Base-by-base conservation (phyloP, 495 filamentous ascomycete genomes). In the Penicillium samsonianum region DNA sequence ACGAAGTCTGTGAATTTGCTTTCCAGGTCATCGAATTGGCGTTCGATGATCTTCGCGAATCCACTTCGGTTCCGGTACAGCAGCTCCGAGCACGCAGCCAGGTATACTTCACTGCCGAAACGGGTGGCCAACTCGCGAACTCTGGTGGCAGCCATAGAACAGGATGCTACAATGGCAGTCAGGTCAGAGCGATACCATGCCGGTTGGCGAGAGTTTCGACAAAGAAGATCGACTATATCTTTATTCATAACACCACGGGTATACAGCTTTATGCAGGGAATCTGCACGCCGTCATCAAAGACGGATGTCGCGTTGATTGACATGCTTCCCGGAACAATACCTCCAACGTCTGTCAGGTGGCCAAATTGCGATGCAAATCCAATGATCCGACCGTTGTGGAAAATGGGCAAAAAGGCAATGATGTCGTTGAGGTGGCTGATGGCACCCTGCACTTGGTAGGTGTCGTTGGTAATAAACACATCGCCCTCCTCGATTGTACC, bases 321-420 rank as follows among this genome's bases (percentile, higher is more conserved):
- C 73, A 82, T 79, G 52, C 77, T 80, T 1, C 78, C 79, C 2
- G 78, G 78, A 2, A 80, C 79, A 19, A 76, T 77, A 7, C 79
- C 79, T 4, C 79, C 78, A 0, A 80, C 76, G 53, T 82, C 77
- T 0, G 79, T 80, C 59, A 82, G 58, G 37, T 82, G 79, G 3
- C 79, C 78, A 28, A 82, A 80, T 54, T 80, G 78, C 14, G 79
- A 78, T 0, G 79, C 73, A 65, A 72, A 80, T 2, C 77, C 79
- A 41, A 81, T 73, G 1, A 80, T 43, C 19, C 67, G 62, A 50
- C 72, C 65, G 20, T 78, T 63, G 33, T 75, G 61, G 53, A 77
- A 78, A 33, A 80, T 79, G 0, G 78, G 78, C 30, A 80, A 66
- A 16, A 80, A 61, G 2, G 80, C 70, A 5, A 81, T 76, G 20